phyloP scores from a whole-genome alignment of 768 basidiomycete genomes.

The Gloeostereum incarnatum region DNA sequence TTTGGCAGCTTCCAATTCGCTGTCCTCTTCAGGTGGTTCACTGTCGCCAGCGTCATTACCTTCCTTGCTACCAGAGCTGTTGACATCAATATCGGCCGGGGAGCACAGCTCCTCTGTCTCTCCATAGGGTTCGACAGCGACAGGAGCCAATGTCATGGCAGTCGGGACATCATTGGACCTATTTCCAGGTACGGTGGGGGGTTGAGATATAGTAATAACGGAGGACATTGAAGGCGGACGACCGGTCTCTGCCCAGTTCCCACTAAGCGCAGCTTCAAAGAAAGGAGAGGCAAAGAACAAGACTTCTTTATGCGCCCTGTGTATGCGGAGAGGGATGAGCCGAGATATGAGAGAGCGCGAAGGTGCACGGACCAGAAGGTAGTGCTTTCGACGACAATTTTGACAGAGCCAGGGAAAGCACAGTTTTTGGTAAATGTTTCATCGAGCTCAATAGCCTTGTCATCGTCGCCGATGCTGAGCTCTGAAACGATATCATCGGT shows the following conservation, averaged over 20 bases:
- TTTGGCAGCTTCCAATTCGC: slow-evolving; percentile 16
- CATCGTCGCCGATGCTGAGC: slow-evolving; percentile 54
- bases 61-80: slow-evolving; percentile 21
- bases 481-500: slow-evolving; percentile 62
- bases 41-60: slow-evolving; percentile 13
- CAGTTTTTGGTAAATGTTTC: slow-evolving; percentile 64
- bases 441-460: slow-evolving; percentile 71
- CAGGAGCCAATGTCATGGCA: slow-evolving; percentile 52
- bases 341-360: slow-evolving; percentile 1
- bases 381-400: slow-evolving; percentile 81
- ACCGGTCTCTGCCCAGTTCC: slow-evolving; percentile 87
- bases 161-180: slow-evolving; percentile 32
- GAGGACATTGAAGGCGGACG: slow-evolving; percentile 74
- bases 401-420: slow-evolving; percentile 77
- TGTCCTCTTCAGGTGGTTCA: slow-evolving; percentile 8
- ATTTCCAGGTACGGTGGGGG: slow-evolving; percentile 48
- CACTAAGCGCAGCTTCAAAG: slow-evolving; percentile 86
- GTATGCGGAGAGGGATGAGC: neutral
- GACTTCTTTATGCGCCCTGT: slow-evolving; percentile 87
- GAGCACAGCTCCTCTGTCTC: slow-evolving; percentile 37
- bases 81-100: slow-evolving; percentile 24
- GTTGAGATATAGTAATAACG: slow-evolving; percentile 77
- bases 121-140: slow-evolving; percentile 41
- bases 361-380: slow-evolving; percentile 72
- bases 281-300: slow-evolving; percentile 92